A percentile compares a stretch with the other conserved stretches of the same genome.
phyloP scores from a whole-genome alignment of 2,329 filamentous ascomycete genomes.

The Alternaria conjuncta region DNA sequence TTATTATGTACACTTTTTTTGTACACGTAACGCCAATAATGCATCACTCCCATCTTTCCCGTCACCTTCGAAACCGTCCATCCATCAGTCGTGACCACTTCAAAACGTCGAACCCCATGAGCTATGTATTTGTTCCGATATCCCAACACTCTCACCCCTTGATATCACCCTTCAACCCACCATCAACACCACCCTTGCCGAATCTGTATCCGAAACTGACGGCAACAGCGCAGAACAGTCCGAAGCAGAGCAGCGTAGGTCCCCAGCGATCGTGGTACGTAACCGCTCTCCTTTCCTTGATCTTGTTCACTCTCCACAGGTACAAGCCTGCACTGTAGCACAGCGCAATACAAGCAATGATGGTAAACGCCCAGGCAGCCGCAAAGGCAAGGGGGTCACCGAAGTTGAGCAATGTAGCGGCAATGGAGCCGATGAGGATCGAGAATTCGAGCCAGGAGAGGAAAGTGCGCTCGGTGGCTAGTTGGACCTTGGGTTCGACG shows the following conservation, averaged over 20 bases:
- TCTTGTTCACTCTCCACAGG: slow-evolving; percentile 84
- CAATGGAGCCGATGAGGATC: slow-evolving; percentile 77
- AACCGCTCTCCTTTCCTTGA: slow-evolving; percentile 81
- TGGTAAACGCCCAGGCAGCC: slow-evolving; percentile 75
- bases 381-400: slow-evolving; percentile 45
- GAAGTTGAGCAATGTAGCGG: slow-evolving; percentile 51
- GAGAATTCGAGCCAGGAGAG: slow-evolving; percentile 97
- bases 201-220: slow-evolving; percentile 83
- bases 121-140: not conserved
- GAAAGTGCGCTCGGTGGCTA: slow-evolving; percentile 95
- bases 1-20: slow-evolving; percentile 1
- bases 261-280: slow-evolving; percentile 92
- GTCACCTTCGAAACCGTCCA: not conserved
- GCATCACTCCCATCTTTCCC: not conserved
- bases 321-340: slow-evolving; percentile 85
- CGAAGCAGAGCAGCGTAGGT: slow-evolving; percentile 75
- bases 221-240: slow-evolving; percentile 74
- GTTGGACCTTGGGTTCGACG: slow-evolving; percentile 97
- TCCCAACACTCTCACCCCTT: slow-evolving; percentile 3
- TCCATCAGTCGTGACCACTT: not conserved
- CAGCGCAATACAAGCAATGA: slow-evolving; percentile 79
- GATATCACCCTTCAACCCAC: slow-evolving; percentile 46
- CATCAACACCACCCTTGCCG: slow-evolving; percentile 58
- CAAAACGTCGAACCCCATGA: not conserved
- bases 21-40: not conserved